These are phyloP conservation scores for Epichloe uncinata DNA, from an alignment of 2,329 filamentous ascomycete species.

Conservation along the genomic window DNA sequence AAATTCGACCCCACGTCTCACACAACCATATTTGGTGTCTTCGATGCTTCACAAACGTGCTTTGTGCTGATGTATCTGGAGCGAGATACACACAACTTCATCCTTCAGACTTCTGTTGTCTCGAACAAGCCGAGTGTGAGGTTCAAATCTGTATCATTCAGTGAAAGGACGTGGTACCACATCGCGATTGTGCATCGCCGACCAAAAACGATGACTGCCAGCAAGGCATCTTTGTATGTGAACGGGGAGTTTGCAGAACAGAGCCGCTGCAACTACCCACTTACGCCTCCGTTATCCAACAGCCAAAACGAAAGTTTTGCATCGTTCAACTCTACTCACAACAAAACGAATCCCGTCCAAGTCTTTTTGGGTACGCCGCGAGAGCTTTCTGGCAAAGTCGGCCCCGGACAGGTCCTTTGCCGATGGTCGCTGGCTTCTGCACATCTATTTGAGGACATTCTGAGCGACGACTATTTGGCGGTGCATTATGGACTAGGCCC, in stretches of 20 bases:
- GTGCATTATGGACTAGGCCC: constrained; percentile 85
- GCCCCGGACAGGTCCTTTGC: constrained; percentile 59
- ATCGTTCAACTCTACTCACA: constrained; percentile 46
- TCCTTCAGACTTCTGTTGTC: constrained; percentile 86
- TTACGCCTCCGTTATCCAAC: constrained; percentile 52
- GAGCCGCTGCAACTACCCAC: constrained; percentile 76
- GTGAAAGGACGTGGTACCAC: constrained; percentile 79
- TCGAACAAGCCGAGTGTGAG: constrained; percentile 79
- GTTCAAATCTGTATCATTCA: constrained; percentile 74
- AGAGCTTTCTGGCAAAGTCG: constrained; percentile 66
- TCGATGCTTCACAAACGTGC: constrained; percentile 82
- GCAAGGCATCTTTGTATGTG: constrained; percentile 78
- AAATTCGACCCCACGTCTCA: constrained; percentile 73
- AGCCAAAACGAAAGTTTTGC: constrained; percentile 54
- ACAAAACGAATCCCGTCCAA: constrained; percentile 59
- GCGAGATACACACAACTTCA: constrained; percentile 84
- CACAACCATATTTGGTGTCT: constrained; percentile 91
- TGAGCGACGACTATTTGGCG: constrained; percentile 84
- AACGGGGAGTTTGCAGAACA: constrained; percentile 92
- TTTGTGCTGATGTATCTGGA: constrained; percentile 91
- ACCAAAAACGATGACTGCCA: constrained; percentile 59
- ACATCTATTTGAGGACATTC: constrained; percentile 72
- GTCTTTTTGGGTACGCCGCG: constrained; percentile 88
- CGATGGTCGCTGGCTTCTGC: constrained; percentile 85
- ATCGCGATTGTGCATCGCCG: constrained; percentile 76